phyloP scores from a whole-genome alignment of 768 basidiomycete species.

The Mycena rebaudengoi region DNA sequence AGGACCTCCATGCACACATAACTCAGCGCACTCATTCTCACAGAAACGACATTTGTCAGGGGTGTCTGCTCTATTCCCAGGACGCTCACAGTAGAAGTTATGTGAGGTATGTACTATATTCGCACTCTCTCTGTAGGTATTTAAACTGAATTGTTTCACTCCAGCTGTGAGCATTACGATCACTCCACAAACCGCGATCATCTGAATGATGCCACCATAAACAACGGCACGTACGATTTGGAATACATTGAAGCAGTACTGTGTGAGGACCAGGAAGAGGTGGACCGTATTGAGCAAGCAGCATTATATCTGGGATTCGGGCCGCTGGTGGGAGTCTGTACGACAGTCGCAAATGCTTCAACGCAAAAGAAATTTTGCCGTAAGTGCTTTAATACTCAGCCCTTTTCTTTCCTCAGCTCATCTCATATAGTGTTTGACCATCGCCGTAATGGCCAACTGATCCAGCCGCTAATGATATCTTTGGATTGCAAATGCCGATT shows the following conservation, averaged over 20 bases:
- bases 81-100: too few species aligned
- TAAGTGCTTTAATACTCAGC: background rate
- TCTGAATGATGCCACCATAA: too few species aligned
- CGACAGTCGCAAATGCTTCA: background rate
- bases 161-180: too few species aligned
- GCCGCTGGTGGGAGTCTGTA: background rate
- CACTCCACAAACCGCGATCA: too few species aligned
- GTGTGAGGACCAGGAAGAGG: background rate
- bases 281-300: background rate
- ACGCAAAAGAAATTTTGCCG: background rate
- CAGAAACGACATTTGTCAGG: too few species aligned
- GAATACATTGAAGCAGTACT: background rate
- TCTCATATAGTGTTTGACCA: background rate
- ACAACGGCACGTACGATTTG: too few species aligned
- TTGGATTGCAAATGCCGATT: conserved; percentile 11
- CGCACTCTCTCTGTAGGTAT: too few species aligned
- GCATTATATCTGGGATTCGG: background rate
- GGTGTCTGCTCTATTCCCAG: too few species aligned
- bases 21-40: too few species aligned
- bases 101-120: too few species aligned
- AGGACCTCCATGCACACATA: too few species aligned
- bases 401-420: background rate
- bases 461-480: conserved; percentile 3
- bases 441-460: background rate
- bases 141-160: too few species aligned